phyloP scores from a whole-genome alignment of 805 yeast species.

The Pichia sporocuriosa region DNA sequence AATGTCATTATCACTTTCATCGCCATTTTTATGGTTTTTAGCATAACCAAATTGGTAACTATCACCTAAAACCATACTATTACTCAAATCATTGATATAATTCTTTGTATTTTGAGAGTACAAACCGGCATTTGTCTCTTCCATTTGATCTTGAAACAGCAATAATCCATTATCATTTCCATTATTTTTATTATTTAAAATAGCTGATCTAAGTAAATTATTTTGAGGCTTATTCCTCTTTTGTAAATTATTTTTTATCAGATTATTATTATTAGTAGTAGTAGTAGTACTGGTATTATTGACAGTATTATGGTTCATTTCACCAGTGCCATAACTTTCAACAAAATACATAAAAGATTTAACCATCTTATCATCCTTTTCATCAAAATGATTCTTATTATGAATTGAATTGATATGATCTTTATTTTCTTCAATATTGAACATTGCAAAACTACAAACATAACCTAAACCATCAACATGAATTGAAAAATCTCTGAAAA shows the following conservation, averaged over 20 bases:
- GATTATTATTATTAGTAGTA: too few relatives aligned
- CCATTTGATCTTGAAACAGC: slow-evolving; percentile 11
- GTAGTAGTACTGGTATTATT: neutral
- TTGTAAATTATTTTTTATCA: neutral
- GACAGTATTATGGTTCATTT: neutral
- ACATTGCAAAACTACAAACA: slow-evolving; percentile 91
- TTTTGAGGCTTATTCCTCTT: slow-evolving; percentile 5
- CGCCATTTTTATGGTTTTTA: slow-evolving; percentile 3
- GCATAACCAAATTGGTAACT: slow-evolving; percentile 36
- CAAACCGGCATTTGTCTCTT: slow-evolving; percentile 28
- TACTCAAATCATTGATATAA: slow-evolving; percentile 21
- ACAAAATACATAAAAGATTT: slow-evolving; percentile 82
- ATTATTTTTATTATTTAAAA: slow-evolving; percentile 17
- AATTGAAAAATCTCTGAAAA: slow-evolving; percentile 81
- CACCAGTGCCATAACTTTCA: slow-evolving; percentile 79
- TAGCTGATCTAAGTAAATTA: slow-evolving; percentile 19
- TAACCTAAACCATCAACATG: slow-evolving; percentile 94
- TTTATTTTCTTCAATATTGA: slow-evolving; percentile 59
- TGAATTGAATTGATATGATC: slow-evolving; percentile 20
- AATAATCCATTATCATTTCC: slow-evolving; percentile 4
- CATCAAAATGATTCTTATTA: slow-evolving; percentile 39
- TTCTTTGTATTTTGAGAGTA: slow-evolving; percentile 19
- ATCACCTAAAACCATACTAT: slow-evolving; percentile 36
- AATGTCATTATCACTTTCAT: slow-evolving; percentile 16
- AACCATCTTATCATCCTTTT: slow-evolving; percentile 87